Evolutionary conservation across 2,329 filamentous ascomycete genomes (phyloP).

Genomic region (Alternaria atra): DNA sequence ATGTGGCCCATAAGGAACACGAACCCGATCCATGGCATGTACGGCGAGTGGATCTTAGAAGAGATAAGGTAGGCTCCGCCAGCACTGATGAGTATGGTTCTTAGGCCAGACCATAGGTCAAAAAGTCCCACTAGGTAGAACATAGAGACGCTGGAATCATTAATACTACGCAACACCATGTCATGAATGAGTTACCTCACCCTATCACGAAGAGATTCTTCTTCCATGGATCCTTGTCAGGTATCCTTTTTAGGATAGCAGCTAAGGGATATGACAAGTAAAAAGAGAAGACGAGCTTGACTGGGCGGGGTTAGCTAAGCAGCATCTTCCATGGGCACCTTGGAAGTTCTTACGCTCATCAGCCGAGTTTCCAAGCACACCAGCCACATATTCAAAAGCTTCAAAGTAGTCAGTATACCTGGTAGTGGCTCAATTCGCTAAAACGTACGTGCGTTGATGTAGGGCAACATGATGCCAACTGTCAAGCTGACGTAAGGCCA

Average conservation of each 20-base stretch:
- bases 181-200: slow-evolving; percentile 55
- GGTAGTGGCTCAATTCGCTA: background rate
- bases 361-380: slow-evolving; percentile 67
- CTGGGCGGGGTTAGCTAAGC: slow-evolving; percentile 59
- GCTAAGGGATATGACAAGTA: slow-evolving; percentile 92
- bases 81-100: slow-evolving; percentile 81
- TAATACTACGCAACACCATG: background rate
- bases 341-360: slow-evolving; percentile 65
- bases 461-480: slow-evolving; percentile 65
- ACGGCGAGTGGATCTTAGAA: slow-evolving; percentile 81
- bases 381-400: slow-evolving; percentile 70
- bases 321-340: background rate
- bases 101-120: slow-evolving; percentile 85
- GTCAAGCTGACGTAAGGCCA: background rate
- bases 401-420: background rate
- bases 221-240: slow-evolving; percentile 80
- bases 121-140: slow-evolving; percentile 96
- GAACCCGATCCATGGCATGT: slow-evolving; percentile 98
- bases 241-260: slow-evolving; percentile 85
- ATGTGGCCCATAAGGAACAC: slow-evolving; percentile 95
- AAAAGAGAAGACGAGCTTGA: slow-evolving; percentile 92
- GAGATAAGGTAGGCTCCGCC: slow-evolving; percentile 84
- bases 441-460: slow-evolving; percentile 67
- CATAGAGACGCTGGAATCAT: slow-evolving; percentile 69
- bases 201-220: slow-evolving; percentile 90